Base-by-base conservation (phyloP, 129 eudicot species). In the Artemisia argyi region DNA sequence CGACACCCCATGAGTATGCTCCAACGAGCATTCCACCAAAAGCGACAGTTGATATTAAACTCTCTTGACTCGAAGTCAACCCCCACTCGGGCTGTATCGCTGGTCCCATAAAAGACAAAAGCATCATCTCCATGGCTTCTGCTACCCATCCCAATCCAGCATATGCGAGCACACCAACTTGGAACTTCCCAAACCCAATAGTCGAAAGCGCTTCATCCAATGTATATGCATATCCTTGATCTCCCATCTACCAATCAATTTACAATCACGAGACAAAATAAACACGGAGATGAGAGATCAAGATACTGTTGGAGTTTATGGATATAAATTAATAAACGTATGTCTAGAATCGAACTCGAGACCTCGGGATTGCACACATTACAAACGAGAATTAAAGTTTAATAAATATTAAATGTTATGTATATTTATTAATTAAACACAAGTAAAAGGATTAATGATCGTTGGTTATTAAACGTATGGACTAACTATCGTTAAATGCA, bases 21-120 rank as follows among this genome's bases (percentile, higher is more conserved):
- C 92, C 96, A 61, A 89, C 66, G 7, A 89, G 76, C 92, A 89
- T 89, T 24, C 92, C 92, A 65, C 79, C 86, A 78, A 89, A 89
- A 68, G 89, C 92, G 5, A 82, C 85, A 28, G 88, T 89, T 32
- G 96, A 84, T 74, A 89, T 80, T 60, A 86, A 63, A 71, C 92
- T 86, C 71, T 86, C 87, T 79, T 86, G 68, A 62, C 50, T 76
- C 7, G 96, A 76, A 78, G 96, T 78, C 10, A 89, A 79, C 8
- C 79, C 73, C 96, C 96, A 89, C 75, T 86, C 83, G 8, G 85
- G 79, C 75, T 82, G 78, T 73, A 89, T 85, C 35, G 89, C 96
- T n/a, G 86, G 81, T 19, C 96, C 92, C 3, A 89, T 73, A 58
- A 89, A 89, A 0, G 92, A 89, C 69, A 86, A 82, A 68, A 89